Conservation (phyloP, 495 filamentous ascomycete genomes). For the Aspergillus conjunctus region DNA sequence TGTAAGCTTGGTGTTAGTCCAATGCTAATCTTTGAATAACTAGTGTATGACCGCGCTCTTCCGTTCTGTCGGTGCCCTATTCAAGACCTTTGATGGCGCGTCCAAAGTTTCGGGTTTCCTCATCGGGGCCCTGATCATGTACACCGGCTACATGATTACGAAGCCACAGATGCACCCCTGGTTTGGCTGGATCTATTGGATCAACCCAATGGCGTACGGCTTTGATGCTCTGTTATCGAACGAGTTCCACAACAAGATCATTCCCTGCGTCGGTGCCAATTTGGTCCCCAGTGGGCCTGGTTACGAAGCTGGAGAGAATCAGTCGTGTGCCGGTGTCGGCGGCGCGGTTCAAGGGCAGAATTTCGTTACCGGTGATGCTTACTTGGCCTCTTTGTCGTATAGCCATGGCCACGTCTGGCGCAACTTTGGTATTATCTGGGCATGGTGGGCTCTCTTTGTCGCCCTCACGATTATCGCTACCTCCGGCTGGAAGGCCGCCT, state of each 20-base stretch:
- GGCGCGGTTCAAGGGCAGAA: conserved; percentile 49
- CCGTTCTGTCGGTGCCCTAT: conserved; percentile 53
- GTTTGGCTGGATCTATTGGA: conserved; percentile 74
- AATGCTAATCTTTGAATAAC: neutral
- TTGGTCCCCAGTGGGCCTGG: conserved; percentile 47
- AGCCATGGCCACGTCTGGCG: conserved; percentile 50
- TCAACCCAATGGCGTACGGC: conserved; percentile 73
- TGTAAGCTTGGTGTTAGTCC: neutral
- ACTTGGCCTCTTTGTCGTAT: conserved; percentile 54
- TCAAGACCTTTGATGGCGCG: conserved; percentile 54
- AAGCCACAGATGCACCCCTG: conserved; percentile 70
- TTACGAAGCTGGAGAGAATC: conserved; percentile 31
- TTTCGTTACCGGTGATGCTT: conserved; percentile 49
- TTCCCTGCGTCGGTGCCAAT: conserved; percentile 51
- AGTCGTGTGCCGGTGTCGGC: conserved; percentile 59
- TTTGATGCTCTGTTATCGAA: conserved; percentile 70
- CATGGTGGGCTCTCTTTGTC: conserved; percentile 48
- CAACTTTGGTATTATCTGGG: conserved; percentile 52
- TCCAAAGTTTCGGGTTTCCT: conserved; percentile 57
- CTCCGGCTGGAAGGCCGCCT: conserved; percentile 38
- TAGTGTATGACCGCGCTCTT: conserved; percentile 54
- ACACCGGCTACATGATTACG: conserved; percentile 60
- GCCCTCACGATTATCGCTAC: conserved; percentile 43
- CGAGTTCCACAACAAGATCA: conserved; percentile 60
- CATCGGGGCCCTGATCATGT: conserved; percentile 58